These are phyloP conservation scores for Dactylonectria macrodidyma DNA, from an alignment of 2,329 filamentous ascomycete genomes.

Conservation along the genomic window DNA sequence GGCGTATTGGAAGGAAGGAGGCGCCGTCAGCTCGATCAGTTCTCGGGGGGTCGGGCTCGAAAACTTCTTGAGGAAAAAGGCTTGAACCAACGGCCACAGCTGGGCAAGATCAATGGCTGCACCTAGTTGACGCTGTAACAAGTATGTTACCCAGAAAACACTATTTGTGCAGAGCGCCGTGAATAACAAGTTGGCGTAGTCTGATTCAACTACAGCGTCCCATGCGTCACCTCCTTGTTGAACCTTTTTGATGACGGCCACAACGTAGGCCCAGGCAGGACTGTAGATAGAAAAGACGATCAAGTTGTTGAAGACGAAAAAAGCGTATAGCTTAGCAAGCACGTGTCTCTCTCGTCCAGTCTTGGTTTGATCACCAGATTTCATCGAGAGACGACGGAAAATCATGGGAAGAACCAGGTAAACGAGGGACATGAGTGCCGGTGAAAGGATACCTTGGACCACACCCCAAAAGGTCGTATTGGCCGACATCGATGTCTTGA, in stretches of 20 bases:
- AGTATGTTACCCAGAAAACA: constrained; percentile 94
- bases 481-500: constrained; percentile 73
- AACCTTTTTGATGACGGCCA: constrained; percentile 73
- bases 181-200: constrained; percentile 77
- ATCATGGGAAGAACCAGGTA: constrained; percentile 92
- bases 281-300: constrained; percentile 95
- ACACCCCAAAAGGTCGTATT: constrained; percentile 84
- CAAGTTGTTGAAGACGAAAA: constrained; percentile 98
- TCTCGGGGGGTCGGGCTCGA: constrained; percentile 90
- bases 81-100: constrained; percentile 85
- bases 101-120: constrained; percentile 96
- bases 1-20: constrained; percentile 93
- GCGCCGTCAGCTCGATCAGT: constrained; percentile 92
- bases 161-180: constrained; percentile 85
- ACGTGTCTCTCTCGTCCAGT: constrained; percentile 94
- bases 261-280: constrained; percentile 81
- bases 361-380: constrained; percentile 91
- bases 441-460: constrained; percentile 92
- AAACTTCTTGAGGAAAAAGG: constrained; percentile 88
- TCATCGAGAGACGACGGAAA: constrained; percentile 88
- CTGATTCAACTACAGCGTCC: constrained; percentile 75
- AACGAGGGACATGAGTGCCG: constrained; percentile 87
- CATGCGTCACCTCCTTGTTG: constrained; percentile 73
- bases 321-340: constrained; percentile 89
- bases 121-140: constrained; percentile 92